Evolutionary conservation across 306 rosid species (phyloP).

Genomic region (Rosa rugosa): DNA sequence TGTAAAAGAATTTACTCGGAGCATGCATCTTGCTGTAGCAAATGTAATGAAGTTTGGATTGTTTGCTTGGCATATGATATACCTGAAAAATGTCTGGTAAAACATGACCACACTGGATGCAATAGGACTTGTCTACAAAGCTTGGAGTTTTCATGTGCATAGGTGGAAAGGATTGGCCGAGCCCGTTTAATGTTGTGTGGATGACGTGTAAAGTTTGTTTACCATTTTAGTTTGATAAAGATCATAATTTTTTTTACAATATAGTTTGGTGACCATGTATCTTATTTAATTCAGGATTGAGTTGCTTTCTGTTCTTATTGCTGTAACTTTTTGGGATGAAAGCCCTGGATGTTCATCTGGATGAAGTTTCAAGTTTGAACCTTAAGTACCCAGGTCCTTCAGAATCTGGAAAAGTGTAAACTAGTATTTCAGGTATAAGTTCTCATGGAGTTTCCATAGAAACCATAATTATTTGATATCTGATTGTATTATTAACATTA

Average conservation of each 20-base stretch:
- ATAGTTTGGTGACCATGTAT: slow-evolving; percentile 35
- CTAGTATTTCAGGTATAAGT: slow-evolving; percentile 37
- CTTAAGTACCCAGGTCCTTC: slow-evolving; percentile 26
- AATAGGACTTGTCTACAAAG: slow-evolving; percentile 12
- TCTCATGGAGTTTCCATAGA: slow-evolving; percentile 8
- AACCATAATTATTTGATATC: not conserved
- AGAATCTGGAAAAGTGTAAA: slow-evolving; percentile 27
- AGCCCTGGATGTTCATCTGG: slow-evolving; percentile 43
- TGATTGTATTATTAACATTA: slow-evolving; percentile 19
- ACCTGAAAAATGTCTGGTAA: not conserved
- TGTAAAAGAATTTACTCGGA: slow-evolving; percentile 13
- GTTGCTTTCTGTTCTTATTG: slow-evolving; percentile 44
- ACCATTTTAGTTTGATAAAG: slow-evolving; percentile 25
- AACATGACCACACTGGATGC: not conserved
- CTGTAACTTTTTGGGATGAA: slow-evolving; percentile 45
- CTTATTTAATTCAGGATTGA: slow-evolving; percentile 45
- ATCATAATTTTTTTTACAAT: slow-evolving; percentile 1
- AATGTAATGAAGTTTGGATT: slow-evolving; percentile 4
- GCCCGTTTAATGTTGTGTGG: slow-evolving; percentile 28
- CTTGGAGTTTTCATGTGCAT: slow-evolving; percentile 23
- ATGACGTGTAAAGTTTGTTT: slow-evolving; percentile 36
- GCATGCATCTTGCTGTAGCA: slow-evolving; percentile 3
- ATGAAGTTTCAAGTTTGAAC: slow-evolving; percentile 27
- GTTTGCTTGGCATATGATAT: slow-evolving; percentile 8
- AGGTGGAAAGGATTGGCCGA: slow-evolving; percentile 23